These are phyloP conservation scores for Trichosporon asahii DNA, from an alignment of 1,284 basidiomycete genomes.

Conservation along the genomic window DNA sequence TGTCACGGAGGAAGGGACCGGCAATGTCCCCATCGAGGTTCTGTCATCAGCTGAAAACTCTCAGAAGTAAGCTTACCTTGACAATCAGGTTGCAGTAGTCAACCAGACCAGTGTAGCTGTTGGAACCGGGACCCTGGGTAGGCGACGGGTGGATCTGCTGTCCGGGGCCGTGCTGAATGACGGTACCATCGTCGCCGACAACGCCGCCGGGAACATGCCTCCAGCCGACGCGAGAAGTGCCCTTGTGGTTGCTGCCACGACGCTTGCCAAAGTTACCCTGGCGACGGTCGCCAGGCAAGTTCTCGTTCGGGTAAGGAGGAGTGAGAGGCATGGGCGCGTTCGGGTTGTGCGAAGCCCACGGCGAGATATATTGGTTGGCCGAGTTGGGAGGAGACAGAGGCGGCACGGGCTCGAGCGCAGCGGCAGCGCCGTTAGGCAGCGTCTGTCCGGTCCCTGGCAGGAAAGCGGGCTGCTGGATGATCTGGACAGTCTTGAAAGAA, in stretches of 20 bases:
- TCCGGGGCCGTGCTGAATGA: slow-evolving; percentile 74
- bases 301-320: slow-evolving; percentile 7
- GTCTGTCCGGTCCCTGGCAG: slow-evolving; percentile 9
- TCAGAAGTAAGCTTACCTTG: slow-evolving; percentile 28
- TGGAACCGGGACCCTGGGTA: slow-evolving; percentile 65
- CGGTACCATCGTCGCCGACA: slow-evolving; percentile 36
- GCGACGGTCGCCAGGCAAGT: not conserved
- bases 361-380: slow-evolving; percentile 20
- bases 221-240: slow-evolving; percentile 9
- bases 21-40: slow-evolving; percentile 80
- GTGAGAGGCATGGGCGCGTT: slow-evolving; percentile 3
- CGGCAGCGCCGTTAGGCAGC: not conserved
- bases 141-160: slow-evolving; percentile 84
- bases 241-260: slow-evolving; percentile 2
- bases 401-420: not conserved
- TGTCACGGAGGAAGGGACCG: slow-evolving; percentile 72
- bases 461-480: not conserved
- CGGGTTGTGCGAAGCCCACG: slow-evolving; percentile 35
- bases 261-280: not conserved
- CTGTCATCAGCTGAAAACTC: slow-evolving; percentile 51
- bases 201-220: slow-evolving; percentile 23
- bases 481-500: not conserved
- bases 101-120: slow-evolving; percentile 75
- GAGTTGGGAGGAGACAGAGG: slow-evolving; percentile 21
- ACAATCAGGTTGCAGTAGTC: slow-evolving; percentile 83